Percentiles rank a stretch among this genome's conserved stretches.
Evolutionary conservation across 2,329 filamentous ascomycete genomes (phyloP).

Genomic region (Trichoderma afroharzianum): DNA sequence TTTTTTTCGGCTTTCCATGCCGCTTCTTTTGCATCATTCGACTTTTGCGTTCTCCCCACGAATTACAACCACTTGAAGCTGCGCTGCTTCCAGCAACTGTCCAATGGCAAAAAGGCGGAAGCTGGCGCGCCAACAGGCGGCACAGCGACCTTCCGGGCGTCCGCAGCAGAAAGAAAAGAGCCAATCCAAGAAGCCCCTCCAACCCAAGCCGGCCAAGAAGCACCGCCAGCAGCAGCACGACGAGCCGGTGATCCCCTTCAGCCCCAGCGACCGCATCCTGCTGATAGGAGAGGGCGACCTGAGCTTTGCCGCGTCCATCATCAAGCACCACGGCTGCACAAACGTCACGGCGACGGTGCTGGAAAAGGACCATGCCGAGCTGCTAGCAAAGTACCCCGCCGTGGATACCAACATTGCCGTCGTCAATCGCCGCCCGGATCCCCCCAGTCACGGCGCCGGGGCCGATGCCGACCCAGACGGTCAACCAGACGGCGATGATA

Average conservation of each 20-base stretch:
- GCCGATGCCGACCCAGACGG: slow-evolving; percentile 23
- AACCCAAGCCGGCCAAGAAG: slow-evolving; percentile 15
- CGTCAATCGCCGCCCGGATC: slow-evolving; percentile 32
- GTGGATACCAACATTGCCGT: slow-evolving; percentile 55
- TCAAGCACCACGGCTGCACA: slow-evolving; percentile 61
- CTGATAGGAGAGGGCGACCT: slow-evolving; percentile 79
- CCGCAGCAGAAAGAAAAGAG: slow-evolving; percentile 17
- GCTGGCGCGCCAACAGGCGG: slow-evolving; percentile 27
- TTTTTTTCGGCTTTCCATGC: not conserved
- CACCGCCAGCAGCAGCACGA: slow-evolving; percentile 27
- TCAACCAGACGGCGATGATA: slow-evolving; percentile 7
- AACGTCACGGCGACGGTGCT: slow-evolving; percentile 67
- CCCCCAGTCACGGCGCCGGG: slow-evolving; percentile 10
- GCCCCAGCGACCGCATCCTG: slow-evolving; percentile 63
- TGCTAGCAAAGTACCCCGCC: slow-evolving; percentile 73
- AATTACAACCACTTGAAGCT: not conserved
- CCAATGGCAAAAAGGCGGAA: slow-evolving; percentile 44
- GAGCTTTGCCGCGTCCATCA: slow-evolving; percentile 68
- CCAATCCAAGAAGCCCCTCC: slow-evolving; percentile 9
- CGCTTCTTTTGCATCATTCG: not conserved
- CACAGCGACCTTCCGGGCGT: slow-evolving; percentile 1
- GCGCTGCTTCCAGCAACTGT: not conserved
- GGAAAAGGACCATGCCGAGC: slow-evolving; percentile 53
- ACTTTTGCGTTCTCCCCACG: not conserved
- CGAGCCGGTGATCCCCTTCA: slow-evolving; percentile 62